Base-by-base conservation (phyloP, 306 rosid genomes). In the Cicer yamashitae region DNA sequence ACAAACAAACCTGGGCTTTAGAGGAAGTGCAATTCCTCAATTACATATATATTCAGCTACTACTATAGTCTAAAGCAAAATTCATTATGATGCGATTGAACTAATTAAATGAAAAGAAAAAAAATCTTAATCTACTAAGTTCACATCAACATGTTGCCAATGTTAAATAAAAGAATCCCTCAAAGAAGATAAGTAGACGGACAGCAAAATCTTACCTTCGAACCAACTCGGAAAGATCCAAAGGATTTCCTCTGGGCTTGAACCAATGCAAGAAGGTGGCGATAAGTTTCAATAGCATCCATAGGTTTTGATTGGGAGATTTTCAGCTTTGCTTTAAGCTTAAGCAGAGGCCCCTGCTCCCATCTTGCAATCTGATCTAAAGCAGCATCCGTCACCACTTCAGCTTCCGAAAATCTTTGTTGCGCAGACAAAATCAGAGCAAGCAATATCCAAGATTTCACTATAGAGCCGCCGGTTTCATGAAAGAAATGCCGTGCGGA, bases 281-380 rank as follows among this genome's bases (percentile, higher is more conserved):
- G 89, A 44, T 90, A 92, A 54, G 96, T 92, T 84, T 94, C 98
- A 87, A 92, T 89, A 63, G 98, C 96, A 73, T 92, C 97, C 89
- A 79, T 89, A 38, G 89, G 92, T 67, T 78, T 82, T 39, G 93
- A 89, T 84, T 87, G 92, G 40, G 89, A 83, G 62, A 90, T 80
- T 86, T 87, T 94, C 77, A 94, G 83, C 88, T 90, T 92, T 43
- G 98, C 98, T 75, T 92, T 94, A 63, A 94, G 89, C 87, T 89
- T 86, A 52, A 94, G 97, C 37, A 94, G 86, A 52, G 99, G 87
- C 69, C 92, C 98, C 78, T 92, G 99, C 84, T 92, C 96, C 99
- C 97, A 94, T 85, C 84, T 92, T 43, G 88, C 64, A 56, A 96
- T 96, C 86, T 92, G 93, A 73, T 96, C 98, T 82, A 96, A 85